Evolutionary conservation across 2,329 filamentous ascomycete genomes (phyloP).

Genomic region (Beauveria asiatica): DNA sequence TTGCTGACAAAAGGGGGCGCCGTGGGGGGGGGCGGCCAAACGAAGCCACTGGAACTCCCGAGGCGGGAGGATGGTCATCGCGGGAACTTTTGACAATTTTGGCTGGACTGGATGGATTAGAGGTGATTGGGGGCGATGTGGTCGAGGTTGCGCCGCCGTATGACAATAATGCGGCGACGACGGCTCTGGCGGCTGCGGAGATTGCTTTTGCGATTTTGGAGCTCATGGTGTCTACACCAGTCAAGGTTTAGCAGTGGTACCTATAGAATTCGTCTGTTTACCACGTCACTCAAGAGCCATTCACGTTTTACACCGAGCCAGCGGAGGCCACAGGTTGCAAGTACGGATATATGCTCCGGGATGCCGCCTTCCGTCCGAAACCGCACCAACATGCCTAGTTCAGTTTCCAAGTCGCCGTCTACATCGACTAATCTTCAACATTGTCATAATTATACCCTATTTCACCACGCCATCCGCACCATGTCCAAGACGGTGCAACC

Average conservation of each 20-base stretch:
- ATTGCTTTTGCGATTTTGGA: constrained; percentile 69
- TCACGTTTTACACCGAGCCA: no score
- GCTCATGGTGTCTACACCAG: constrained; percentile 15
- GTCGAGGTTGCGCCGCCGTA: constrained; percentile 81
- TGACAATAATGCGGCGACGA: constrained; percentile 68
- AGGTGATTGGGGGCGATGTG: constrained; percentile 75
- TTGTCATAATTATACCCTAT: not conserved
- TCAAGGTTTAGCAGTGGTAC: constrained; percentile 10
- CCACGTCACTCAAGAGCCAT: no score
- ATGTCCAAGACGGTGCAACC: not conserved
- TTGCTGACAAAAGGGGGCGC: not conserved
- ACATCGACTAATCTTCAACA: no score
- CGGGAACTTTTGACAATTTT: constrained; percentile 73
- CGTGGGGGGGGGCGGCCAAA: not conserved
- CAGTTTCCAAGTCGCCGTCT: no score
- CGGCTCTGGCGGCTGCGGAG: constrained; percentile 71
- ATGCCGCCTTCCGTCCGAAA: not conserved
- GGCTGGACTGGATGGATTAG: constrained; percentile 66
- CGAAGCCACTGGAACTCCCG: constrained; percentile 69
- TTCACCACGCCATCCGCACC: not conserved
- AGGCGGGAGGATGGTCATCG: constrained; percentile 79
- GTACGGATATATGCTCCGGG: not conserved
- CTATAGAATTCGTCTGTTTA: not conserved
- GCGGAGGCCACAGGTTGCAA: not conserved
- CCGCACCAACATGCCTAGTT: no score